Evolutionary conservation across 2,329 filamentous ascomycete genomes (phyloP).

Genomic region (Nemania abortiva): DNA sequence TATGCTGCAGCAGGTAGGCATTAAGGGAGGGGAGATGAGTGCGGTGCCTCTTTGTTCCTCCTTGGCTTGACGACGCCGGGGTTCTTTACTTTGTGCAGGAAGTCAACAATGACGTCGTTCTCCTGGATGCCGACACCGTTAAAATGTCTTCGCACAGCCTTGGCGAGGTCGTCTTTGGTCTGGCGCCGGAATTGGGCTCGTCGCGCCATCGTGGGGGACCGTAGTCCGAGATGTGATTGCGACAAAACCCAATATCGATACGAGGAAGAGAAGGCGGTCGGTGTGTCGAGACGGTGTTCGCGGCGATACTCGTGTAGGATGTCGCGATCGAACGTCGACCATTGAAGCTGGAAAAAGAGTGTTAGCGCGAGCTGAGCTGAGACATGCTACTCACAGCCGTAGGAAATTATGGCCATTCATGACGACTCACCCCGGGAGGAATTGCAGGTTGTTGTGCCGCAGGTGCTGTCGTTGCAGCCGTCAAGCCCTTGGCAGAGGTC

Average conservation of each 20-base stretch:
- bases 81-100: constrained; percentile 77
- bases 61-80: constrained; percentile 59
- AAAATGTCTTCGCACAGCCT: constrained; percentile 83
- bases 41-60: constrained; percentile 50
- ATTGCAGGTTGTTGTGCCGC: constrained; percentile 45
- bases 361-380: constrained; percentile 35
- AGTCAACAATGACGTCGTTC: constrained; percentile 84
- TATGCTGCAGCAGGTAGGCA: constrained; percentile 1
- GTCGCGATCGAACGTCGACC: constrained; percentile 74
- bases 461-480: constrained; percentile 35
- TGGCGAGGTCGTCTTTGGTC: constrained; percentile 77
- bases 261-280: constrained; percentile 75
- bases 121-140: constrained; percentile 83
- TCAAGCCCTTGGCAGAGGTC: constrained; percentile 52
- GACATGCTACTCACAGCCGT: constrained; percentile 17
- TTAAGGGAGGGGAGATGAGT: constrained; percentile 52
- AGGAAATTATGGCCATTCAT: constrained; percentile 4
- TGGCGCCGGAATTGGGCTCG: constrained; percentile 73
- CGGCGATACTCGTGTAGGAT: constrained; percentile 81
- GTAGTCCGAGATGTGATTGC: constrained; percentile 72
- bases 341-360: constrained; percentile 65
- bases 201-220: constrained; percentile 81
- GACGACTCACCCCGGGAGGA: constrained; percentile 47
- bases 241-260: constrained; percentile 73
- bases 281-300: constrained; percentile 77